Evolutionary conservation across 2,329 filamentous ascomycete species (phyloP), one percentile per base, ranked within the genome.

Genomic region (Xylaria multiplex): DNA sequence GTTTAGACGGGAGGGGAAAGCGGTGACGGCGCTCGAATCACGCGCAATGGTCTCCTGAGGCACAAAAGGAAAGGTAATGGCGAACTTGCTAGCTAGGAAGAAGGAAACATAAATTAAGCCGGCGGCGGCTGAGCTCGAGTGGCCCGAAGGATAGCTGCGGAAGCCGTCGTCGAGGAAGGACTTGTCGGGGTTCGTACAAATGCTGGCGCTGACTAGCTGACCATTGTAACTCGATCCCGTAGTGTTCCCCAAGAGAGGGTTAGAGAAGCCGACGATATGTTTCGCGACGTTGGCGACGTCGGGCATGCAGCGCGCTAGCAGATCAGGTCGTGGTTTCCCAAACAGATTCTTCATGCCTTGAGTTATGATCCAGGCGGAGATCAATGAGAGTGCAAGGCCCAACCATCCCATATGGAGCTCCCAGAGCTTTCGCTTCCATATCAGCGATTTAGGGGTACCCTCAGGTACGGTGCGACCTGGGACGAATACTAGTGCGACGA

Each of bases 381-480:
- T 88, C 9, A 93, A 82, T 2, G 91, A 88, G 19, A 97, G 82
- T 0, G 84, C 92, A 2, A 97, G 84, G 0, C 94, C 94, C 73
- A 97, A 88, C 88, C 91, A 93, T 65, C 92, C 93, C 2, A 88
- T 89, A 76, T 97, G 93, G 77, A 92, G 89, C 78, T 97, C 94
- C 93, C 95, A 97, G 1, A 97, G 78, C 80, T 96, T 97, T 70
- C 92, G 86, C 76, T 87, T 88, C 89, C 92, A 93, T 50, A 94
- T 83, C 60, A 92, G 79, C 3, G 84, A 78, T 69, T 84, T 85
- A 1, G 91, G 88, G 0, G 90, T 89, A 22, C 85, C 84, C 48
- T 82, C 83, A 16, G 87, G 85, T 0, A 90, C 88, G 1, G 89
- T 90, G 6, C 87, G 85, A 3, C 91, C 92, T 1, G 93, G 93